phyloP scores from a whole-genome alignment of 306 rosid species.

The Cicer arietinum region DNA sequence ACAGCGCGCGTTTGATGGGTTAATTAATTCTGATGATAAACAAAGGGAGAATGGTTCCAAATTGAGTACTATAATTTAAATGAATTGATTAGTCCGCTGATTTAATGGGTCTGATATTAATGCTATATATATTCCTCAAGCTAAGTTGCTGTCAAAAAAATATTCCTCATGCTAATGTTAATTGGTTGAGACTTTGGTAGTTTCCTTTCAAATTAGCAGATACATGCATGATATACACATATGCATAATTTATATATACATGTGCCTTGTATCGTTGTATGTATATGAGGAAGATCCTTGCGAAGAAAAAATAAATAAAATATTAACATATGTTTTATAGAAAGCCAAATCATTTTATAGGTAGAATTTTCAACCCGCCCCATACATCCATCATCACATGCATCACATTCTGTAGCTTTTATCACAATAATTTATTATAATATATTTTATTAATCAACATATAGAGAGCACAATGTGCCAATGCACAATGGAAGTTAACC shows the following conservation, averaged over 20 bases:
- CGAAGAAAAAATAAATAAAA: constrained; percentile 20
- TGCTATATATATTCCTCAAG: constrained; percentile 12
- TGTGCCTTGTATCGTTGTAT: constrained; percentile 41
- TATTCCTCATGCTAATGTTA: constrained; percentile 25
- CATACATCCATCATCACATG: constrained; percentile 63
- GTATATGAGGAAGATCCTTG: constrained; percentile 31
- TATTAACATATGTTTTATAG: constrained; percentile 41
- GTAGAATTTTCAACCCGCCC: constrained; percentile 46
- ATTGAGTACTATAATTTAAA: background rate
- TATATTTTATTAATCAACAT: background rate
- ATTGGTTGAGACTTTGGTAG: constrained; percentile 38
- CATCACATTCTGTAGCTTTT: constrained; percentile 47
- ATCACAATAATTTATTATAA: background rate
- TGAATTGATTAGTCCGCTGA: constrained; percentile 32
- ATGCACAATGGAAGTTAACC: too few relatives aligned
- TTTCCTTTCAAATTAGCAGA: constrained; percentile 27
- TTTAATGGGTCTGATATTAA: constrained; percentile 44
- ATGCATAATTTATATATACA: constrained; percentile 23
- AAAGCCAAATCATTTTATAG: constrained; percentile 51
- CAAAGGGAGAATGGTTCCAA: constrained; percentile 29
- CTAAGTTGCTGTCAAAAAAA: background rate
- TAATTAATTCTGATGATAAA: constrained; percentile 30
- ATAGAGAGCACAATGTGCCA: background rate
- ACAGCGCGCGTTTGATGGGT: constrained; percentile 22
- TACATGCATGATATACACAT: constrained; percentile 33